Evolutionary conservation across 805 yeast genomes (phyloP).

Genomic region (Pichia heedii): DNA sequence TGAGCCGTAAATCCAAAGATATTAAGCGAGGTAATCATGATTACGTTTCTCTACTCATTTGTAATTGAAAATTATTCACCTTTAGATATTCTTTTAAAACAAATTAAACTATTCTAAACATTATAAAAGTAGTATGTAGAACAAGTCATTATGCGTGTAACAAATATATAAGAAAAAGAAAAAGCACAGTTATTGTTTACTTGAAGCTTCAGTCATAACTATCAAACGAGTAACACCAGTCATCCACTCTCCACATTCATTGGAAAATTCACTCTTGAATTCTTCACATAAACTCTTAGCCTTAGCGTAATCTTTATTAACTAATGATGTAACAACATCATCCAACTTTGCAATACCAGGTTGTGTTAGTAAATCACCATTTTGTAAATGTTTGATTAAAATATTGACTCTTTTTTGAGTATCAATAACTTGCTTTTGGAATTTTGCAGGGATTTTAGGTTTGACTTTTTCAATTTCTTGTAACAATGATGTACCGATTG

Average conservation of each 20-base stretch:
- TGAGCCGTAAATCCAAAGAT: not conserved
- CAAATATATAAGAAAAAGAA: not conserved
- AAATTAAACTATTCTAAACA: no score
- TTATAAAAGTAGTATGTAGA: no score
- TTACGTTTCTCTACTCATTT: no score
- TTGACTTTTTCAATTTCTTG: slow-evolving; percentile 50
- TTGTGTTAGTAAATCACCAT: slow-evolving; percentile 52
- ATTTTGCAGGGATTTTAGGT: slow-evolving; percentile 69
- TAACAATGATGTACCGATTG: slow-evolving; percentile 50
- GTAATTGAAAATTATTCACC: no score
- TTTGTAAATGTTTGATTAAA: slow-evolving; percentile 70
- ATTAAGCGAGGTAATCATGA: no score
- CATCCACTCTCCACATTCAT: slow-evolving; percentile 86
- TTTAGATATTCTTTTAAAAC: no score
- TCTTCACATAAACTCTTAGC: slow-evolving; percentile 52
- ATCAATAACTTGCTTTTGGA: slow-evolving; percentile 63
- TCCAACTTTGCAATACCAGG: slow-evolving; percentile 48
- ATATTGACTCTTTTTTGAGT: slow-evolving; percentile 74
- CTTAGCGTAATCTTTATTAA: slow-evolving; percentile 41
- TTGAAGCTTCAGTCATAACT: slow-evolving; percentile 50
- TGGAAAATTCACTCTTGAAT: slow-evolving; percentile 54
- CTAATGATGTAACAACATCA: slow-evolving; percentile 42
- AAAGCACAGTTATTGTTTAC: not conserved
- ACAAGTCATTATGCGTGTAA: no score
- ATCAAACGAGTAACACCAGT: slow-evolving; percentile 84